Percentiles rank a stretch among this genome's conserved stretches.
These are phyloP conservation scores for Lophiotrema nucula DNA, from an alignment of 495 filamentous ascomycete genomes.

Conservation along the genomic window DNA sequence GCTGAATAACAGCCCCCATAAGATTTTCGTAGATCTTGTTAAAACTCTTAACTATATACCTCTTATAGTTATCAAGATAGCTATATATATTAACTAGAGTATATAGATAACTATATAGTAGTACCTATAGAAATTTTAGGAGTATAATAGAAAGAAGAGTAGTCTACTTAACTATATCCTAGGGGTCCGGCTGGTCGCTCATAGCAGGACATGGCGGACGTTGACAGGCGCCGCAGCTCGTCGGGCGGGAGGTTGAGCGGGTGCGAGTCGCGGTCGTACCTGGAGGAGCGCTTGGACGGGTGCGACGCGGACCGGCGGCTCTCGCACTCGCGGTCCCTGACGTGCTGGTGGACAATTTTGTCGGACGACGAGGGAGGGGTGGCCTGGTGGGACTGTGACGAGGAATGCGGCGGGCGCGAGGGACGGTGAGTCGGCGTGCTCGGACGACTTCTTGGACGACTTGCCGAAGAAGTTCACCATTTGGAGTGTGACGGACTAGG, in stretches of 20 bases:
- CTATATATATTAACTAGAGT: too few species aligned
- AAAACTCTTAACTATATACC: too few species aligned
- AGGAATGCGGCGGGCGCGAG: conserved; percentile 18
- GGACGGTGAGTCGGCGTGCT: conserved; percentile 14
- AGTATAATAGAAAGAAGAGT: too few species aligned
- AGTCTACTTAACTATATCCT: too few species aligned
- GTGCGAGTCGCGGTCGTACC: conserved; percentile 62
- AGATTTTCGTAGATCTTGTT: too few species aligned
- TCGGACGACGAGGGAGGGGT: conserved; percentile 36
- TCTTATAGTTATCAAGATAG: too few species aligned
- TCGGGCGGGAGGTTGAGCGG: conserved; percentile 86
- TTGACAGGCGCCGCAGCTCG: conserved; percentile 70
- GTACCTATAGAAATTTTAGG: too few species aligned
- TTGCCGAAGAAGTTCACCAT: conserved; percentile 26
- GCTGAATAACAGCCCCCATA: too few species aligned
- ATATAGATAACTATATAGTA: too few species aligned
- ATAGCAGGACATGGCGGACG: conserved; percentile 56
- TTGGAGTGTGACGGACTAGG: too few species aligned
- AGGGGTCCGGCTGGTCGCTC: conserved; percentile 50
- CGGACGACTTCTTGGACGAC: conserved; percentile 31
- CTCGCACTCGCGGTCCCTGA: conserved; percentile 30
- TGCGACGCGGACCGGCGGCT: conserved; percentile 19
- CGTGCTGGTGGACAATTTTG: conserved; percentile 21
- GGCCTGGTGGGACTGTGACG: conserved; percentile 11
- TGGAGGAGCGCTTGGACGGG: conserved; percentile 42